Evolutionary conservation across 768 basidiomycete species (phyloP), one percentile per base, ranked within the genome.

Genomic region (Sarcodon sp.): DNA sequence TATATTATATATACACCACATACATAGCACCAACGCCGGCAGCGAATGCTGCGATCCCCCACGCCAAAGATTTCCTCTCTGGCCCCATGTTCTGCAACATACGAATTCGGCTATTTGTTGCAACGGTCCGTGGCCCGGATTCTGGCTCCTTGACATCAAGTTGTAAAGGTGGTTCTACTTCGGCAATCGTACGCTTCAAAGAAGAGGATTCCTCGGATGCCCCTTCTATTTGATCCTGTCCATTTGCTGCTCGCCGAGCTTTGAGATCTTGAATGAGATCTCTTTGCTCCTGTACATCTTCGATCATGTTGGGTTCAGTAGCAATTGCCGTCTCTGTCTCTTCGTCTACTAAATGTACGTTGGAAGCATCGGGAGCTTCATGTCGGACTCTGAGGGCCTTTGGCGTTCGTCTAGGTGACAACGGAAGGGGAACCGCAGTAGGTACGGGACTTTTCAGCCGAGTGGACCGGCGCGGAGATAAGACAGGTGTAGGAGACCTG

Each of bases 31-130:
- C 76, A 61, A 86, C 67, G 31, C 88, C 88, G 45, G 89, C 69
- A 35, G 85, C 87, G 64, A 94, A 93, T 15, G 84, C 83, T 35
- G 85, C 72, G 15, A 84, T 69, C 35, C 89, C 89, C 88, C 88
- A 92, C 2, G 83, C 86, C 47, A 83, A 69, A 34, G 80, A 79
- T 64, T 83, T 86, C 55, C 77, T 75, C 57, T 77, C 74, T 9
- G 88, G 80, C 54, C 80, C 73, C 53, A 81, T 59, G 43, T 69
- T 51, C 11, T 45, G 59, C 61, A 75, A 75, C 50, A 76, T 61
- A 32, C 71, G 64, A 45, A 80, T 69, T 43, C 88, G 74, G 43
- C 72, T 74, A 60, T 90, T 90, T 32, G 79, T 72, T 15, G 68
- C 72, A 46, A 84, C 71, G 43, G 64, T 66, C 39, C 77, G 71